Evolutionary conservation across 306 rosid genomes (phyloP), one percentile per base, ranked within the genome.

Genomic region (barrel medic (Medicago truncatula)): DNA sequence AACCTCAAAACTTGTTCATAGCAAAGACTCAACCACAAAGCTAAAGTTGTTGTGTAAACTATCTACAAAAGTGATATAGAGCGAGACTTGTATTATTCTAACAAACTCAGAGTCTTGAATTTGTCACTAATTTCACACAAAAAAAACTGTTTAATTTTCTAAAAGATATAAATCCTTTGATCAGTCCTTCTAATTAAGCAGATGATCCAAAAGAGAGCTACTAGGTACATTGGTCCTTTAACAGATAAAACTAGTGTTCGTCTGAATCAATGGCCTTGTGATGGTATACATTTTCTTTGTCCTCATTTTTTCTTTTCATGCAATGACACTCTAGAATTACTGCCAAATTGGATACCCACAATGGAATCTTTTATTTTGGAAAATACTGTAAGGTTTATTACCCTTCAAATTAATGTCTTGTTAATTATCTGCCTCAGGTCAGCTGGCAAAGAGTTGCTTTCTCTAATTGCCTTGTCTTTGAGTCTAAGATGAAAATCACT

Each of bases 221-320:
- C 78, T 82, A n/a, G n/a, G n/a, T n/a, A 86, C 54, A 76, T 91
- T 72, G 97, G 98, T 28, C 75, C 90, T 81, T n/a, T 89, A 68
- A 92, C 72, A 61, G 94, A 89, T 20, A 43, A 14, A 49, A 36
- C 63, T 3, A 67, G 62, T 76, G 62, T 3, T 58, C 31, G 65
- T 56, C 83, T 89, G 36, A 93, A 93, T 82, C 96, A 88, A 80
- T 93, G 98, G 98, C 98, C 96, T 75, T 77, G 89, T 54, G 70
- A 81, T 76, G 98, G 98, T 93, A 71, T 75, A 53, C 0, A 60
- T 58, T 31, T 46, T 36, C 60, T 50, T 66, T 68, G 66, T 50
- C 46, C 60, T 71, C 25, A 57, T 38, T 66, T 28, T n/a, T 23
- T 16, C 60, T 4, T 10, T 76, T 15, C 77, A 70, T 75, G 53